These are phyloP conservation scores for Diaporthe caulivora DNA, from an alignment of 2,329 filamentous ascomycete genomes.

Conservation along the genomic window DNA sequence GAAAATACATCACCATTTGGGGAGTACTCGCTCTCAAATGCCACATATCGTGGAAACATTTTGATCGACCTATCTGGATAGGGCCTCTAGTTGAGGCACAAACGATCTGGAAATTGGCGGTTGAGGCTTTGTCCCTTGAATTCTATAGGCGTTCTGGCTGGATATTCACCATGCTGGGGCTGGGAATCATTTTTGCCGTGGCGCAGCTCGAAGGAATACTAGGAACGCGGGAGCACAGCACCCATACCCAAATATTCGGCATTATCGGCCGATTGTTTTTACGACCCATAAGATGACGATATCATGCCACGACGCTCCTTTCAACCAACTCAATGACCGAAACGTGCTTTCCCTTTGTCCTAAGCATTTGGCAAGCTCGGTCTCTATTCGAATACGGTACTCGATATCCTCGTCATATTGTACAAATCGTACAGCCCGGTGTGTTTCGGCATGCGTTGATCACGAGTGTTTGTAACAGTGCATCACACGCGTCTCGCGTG, in stretches of 20 bases:
- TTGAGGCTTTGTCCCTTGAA: conserved; percentile 41
- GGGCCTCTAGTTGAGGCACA: conserved; percentile 38
- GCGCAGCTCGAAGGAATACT: conserved; percentile 25
- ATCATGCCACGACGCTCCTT: conserved; percentile 38
- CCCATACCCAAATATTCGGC: conserved; percentile 32
- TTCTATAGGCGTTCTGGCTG: conserved; percentile 43
- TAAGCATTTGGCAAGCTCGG: conserved; percentile 20
- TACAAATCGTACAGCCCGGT: conserved; percentile 16
- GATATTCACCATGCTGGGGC: conserved; percentile 40
- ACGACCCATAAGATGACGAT: conserved; percentile 37
- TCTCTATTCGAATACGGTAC: conserved; percentile 30
- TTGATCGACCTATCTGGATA: conserved; percentile 51
- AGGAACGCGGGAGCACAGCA: conserved; percentile 32
- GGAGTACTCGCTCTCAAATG: conserved; percentile 40
- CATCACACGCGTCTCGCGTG: neutral
- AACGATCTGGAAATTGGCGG: conserved; percentile 41
- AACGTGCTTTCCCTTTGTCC: conserved; percentile 14
- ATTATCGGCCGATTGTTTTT: conserved; percentile 33
- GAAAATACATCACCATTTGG: conserved; percentile 45
- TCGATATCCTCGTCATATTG: conserved; percentile 31
- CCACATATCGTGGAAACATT: conserved; percentile 40
- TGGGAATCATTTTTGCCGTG: conserved; percentile 23
- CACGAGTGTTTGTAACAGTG: conserved; percentile 16
- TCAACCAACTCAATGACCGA: conserved; percentile 29
- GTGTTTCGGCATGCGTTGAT: conserved; percentile 15